Evolutionary conservation across 2,329 filamentous ascomycete species (phyloP).

Genomic region (Fusarium sterilihyphosum): DNA sequence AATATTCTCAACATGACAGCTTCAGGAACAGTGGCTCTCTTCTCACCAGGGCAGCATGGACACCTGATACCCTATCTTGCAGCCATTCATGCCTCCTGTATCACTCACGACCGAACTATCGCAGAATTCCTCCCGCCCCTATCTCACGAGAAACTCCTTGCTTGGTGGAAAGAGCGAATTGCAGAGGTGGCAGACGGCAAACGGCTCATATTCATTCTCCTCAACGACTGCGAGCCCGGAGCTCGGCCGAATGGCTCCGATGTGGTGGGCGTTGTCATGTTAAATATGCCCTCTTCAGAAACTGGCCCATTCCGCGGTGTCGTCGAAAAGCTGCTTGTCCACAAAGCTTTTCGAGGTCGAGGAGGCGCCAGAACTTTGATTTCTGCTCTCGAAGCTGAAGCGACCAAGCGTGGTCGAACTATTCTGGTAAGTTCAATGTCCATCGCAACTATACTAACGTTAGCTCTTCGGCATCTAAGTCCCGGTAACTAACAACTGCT

Average conservation of each 20-base stretch:
- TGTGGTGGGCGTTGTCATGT: constrained; percentile 66
- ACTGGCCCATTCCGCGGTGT: constrained; percentile 64
- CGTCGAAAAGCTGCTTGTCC: constrained; percentile 69
- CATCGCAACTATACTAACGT: background rate
- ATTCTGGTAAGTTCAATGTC: constrained; percentile 60
- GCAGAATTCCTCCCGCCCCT: constrained; percentile 70
- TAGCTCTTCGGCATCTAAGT: background rate
- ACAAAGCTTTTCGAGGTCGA: constrained; percentile 58
- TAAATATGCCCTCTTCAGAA: constrained; percentile 62
- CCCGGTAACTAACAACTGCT: background rate
- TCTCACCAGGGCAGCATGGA: constrained; percentile 56
- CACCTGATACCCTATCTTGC: constrained; percentile 67
- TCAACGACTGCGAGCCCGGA: constrained; percentile 50
- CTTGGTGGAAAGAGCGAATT: constrained; percentile 66
- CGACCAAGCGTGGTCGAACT: constrained; percentile 57
- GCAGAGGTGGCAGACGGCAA: constrained; percentile 56
- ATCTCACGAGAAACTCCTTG: constrained; percentile 63
- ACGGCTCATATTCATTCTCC: constrained; percentile 64
- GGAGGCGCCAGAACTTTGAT: constrained; percentile 65
- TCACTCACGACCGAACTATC: constrained; percentile 65
- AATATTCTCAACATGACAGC: constrained; percentile 41
- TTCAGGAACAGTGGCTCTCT: constrained; percentile 53
- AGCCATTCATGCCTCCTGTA: constrained; percentile 67
- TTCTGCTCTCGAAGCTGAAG: constrained; percentile 64
- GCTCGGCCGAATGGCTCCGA: constrained; percentile 54